Base-by-base conservation (phyloP, 768 basidiomycete species). In the Amanita thiersii region DNA sequence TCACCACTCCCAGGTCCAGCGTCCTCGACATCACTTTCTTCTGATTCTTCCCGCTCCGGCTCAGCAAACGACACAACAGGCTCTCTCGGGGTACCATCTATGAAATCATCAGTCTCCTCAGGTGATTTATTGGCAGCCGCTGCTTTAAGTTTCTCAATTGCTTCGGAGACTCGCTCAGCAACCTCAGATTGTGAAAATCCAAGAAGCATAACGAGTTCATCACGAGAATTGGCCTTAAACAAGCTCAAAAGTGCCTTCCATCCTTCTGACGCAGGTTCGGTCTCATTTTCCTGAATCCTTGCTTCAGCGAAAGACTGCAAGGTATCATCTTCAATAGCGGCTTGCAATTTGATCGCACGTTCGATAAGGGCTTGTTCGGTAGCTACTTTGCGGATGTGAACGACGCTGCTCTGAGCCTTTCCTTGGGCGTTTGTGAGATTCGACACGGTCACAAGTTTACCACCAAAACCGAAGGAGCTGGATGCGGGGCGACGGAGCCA, bases 101-200 rank as follows among this genome's bases (percentile, higher is more conserved):
- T 58, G 11, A 59, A 53, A 21, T 71, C 63, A 15, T 63, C 65
- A n/a, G 70, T 72, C 29, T 68, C 64, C 32, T 41, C 49, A 21
- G 34, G 53, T 30, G 51, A 54, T 57, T 50, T 61, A 46, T 55
- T 48, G 7, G 62, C 59, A 9, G 64, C 62, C 1, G 67, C 50
- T 10, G 66, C 65, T 51, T 81, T 82, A 49, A 91, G 65, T 39
- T 77, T 83, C 34, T 83, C 77, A 33, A 93, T 75, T 8, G 91
- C 90, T 48, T 87, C 82, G 7, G 79, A 77, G 12, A 97, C 87
- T 47, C 81, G 82, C 3, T 69, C 63, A 2, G 78, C 79, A 12
- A 96, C 76, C 48, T 93, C 89, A 7, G 73, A 75, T 60, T 94
- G 93, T 2, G 90, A 93, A 60, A 93, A 97, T 0, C 93, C 94